These are phyloP conservation scores for Fusarium torulosum DNA, from an alignment of 2,329 filamentous ascomycete species.

Conservation along the genomic window DNA sequence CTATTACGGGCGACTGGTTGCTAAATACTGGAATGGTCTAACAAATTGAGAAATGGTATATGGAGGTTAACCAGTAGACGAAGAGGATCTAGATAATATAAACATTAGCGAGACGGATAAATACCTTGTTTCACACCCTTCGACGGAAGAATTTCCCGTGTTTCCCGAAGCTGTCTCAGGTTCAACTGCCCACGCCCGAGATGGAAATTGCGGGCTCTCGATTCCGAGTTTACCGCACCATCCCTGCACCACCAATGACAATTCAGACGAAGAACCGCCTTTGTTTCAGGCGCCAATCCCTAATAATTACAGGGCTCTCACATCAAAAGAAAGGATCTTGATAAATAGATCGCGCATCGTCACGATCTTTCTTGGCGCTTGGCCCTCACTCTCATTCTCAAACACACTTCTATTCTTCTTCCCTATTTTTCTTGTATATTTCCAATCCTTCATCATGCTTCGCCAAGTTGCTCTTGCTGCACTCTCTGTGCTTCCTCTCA, in stretches of 20 bases:
- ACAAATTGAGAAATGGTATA: too few species aligned
- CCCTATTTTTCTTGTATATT: constrained; percentile 8
- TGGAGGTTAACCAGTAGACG: too few species aligned
- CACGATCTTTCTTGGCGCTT: constrained; percentile 18
- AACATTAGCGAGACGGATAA: constrained; percentile 26
- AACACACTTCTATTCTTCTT: constrained; percentile 7
- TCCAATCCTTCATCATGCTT: constrained; percentile 43
- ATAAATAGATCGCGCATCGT: constrained; percentile 20
- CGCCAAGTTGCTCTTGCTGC: constrained; percentile 58
- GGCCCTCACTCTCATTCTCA: background rate
- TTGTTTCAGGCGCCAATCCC: constrained; percentile 30
- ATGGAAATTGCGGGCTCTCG: constrained; percentile 26
- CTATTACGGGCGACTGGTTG: too few species aligned
- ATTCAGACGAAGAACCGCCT: constrained; percentile 6
- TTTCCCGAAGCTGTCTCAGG: constrained; percentile 20
- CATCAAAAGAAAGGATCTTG: background rate
- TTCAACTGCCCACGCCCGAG: constrained; percentile 19
- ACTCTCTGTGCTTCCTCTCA: constrained; percentile 60
- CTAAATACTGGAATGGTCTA: too few species aligned
- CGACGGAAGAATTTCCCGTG: constrained; percentile 26
- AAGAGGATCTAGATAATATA: background rate
- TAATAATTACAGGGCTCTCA: constrained; percentile 10
- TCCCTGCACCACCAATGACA: constrained; percentile 12
- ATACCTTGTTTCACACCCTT: constrained; percentile 37
- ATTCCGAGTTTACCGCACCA: constrained; percentile 29